Base-by-base conservation (phyloP, 164 flowering plant species). In the Tetracentron sinense region DNA sequence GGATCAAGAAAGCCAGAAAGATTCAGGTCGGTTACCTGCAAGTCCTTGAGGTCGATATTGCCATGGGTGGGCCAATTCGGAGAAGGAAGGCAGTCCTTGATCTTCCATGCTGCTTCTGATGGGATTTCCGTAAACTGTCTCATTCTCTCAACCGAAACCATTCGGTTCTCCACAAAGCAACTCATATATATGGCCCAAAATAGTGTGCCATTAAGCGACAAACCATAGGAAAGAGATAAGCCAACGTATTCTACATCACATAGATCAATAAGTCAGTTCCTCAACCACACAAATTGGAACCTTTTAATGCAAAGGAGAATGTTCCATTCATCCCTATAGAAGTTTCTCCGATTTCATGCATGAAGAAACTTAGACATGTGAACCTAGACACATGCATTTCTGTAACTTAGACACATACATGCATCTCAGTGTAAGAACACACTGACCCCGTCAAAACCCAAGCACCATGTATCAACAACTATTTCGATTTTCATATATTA, bases 101-200 rank as follows among this genome's bases (percentile, higher is more conserved):
- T 80, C 59, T 57, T 38, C 96, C 97, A 93, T 52, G 74, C 82
- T 54, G 97, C 92, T 79, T 93, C 98, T 30, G 98, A 84, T 54
- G 86, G 84, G 21, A 90, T 90, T 52, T 68, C 72, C 7, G 86
- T 74, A 67, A 85, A 93, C 57, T 93, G 98, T 68, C 83, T 93
- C 29, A 93, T 72, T 73, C 98, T 83, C 76, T 93, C 98, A 33
- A 89, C 95, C 2, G 98, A 90, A 52, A 93, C 95, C 98, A 93
- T 89, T 56, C 76, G 74, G 54, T 90, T 93, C 70, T 93, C 98
- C 52, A 89, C 74, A 51, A 83, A 76, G 72, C 98, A 93, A 58
- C 92, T 89, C 75, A 86, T 63, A 42, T 77, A 86, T 44, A 83
- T 68, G 22, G 89, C 81, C 71, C 71, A 88, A 71, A 81, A 93